Evolutionary conservation across 352 stramenopile species (phyloP).

Genomic region (Phytophthora macrochlamydospora): DNA sequence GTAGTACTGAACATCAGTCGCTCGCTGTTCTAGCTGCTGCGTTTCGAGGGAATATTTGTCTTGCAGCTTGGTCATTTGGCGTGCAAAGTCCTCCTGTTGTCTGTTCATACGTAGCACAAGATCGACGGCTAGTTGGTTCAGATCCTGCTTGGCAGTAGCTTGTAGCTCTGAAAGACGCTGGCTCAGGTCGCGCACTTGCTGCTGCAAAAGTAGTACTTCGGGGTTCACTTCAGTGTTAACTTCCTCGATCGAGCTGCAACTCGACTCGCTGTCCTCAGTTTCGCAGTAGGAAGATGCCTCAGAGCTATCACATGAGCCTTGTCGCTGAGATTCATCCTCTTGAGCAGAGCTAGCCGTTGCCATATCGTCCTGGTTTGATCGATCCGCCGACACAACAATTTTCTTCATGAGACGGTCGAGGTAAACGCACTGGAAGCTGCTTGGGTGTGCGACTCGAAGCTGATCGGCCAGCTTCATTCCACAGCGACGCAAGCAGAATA

Average conservation of each 20-base stretch:
- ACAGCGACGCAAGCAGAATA: slow-evolving; percentile 4
- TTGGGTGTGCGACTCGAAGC: not conserved
- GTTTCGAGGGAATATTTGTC: not conserved
- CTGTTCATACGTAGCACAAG: not conserved
- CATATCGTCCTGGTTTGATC: slow-evolving; percentile 3
- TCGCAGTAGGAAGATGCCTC: not conserved
- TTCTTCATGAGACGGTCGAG: slow-evolving; percentile 2
- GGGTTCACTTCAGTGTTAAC: not conserved
- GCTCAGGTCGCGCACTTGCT: not conserved
- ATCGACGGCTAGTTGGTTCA: not conserved
- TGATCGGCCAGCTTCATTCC: not conserved
- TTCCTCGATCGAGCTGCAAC: not conserved
- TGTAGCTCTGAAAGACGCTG: not conserved
- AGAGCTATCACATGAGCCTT: not conserved
- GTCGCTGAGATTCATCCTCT: not conserved
- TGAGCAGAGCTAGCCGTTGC: not conserved
- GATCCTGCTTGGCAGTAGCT: not conserved
- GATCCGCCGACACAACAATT: not conserved
- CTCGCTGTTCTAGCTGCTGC: not conserved
- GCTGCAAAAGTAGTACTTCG: not conserved
- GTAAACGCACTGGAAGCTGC: slow-evolving; percentile 4
- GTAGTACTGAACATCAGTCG: not conserved
- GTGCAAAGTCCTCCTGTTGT: not conserved
- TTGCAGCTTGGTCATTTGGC: not conserved
- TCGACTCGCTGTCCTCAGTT: not conserved